phyloP scores from a whole-genome alignment of 805 yeast species.

The Starmerella floricola region DNA sequence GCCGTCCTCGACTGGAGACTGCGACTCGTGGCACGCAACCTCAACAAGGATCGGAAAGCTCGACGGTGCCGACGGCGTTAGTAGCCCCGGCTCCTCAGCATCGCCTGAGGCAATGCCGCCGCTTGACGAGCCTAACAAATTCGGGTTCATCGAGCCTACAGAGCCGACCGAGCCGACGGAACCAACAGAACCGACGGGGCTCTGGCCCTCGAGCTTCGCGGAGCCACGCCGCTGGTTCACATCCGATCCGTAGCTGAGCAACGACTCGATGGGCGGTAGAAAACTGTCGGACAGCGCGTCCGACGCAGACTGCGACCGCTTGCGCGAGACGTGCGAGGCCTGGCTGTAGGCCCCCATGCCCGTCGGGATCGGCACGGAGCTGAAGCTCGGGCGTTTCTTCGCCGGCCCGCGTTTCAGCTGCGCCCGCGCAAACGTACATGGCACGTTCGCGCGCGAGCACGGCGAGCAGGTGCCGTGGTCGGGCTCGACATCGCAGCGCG shows the following conservation, averaged over 20 bases:
- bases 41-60: slow-evolving; percentile 16
- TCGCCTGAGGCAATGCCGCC: not conserved
- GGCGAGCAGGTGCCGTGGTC: slow-evolving; percentile 34
- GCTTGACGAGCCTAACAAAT: too few relatives aligned
- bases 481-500: slow-evolving; percentile 32
- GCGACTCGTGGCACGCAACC: slow-evolving; percentile 14
- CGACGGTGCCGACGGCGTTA: not conserved
- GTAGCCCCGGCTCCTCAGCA: not conserved
- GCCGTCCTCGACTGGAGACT: not conserved
- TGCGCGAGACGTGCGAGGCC: not conserved
- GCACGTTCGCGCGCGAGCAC: slow-evolving; percentile 40
- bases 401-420: slow-evolving; percentile 56
- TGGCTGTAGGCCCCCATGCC: not conserved
- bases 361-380: not conserved
- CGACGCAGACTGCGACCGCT: slow-evolving; percentile 6
- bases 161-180: not conserved
- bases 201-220: not conserved
- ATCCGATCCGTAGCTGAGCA: not conserved
- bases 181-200: not conserved
- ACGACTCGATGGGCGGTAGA: slow-evolving; percentile 10
- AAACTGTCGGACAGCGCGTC: slow-evolving; percentile 1
- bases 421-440: slow-evolving; percentile 43
- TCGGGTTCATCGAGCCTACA: not conserved
- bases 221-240: not conserved
- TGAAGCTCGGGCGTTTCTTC: slow-evolving; percentile 32